Evolutionary conservation across 306 rosid species (phyloP), one percentile per base, ranked within the genome.

Genomic region (Quercus aquifolioides): DNA sequence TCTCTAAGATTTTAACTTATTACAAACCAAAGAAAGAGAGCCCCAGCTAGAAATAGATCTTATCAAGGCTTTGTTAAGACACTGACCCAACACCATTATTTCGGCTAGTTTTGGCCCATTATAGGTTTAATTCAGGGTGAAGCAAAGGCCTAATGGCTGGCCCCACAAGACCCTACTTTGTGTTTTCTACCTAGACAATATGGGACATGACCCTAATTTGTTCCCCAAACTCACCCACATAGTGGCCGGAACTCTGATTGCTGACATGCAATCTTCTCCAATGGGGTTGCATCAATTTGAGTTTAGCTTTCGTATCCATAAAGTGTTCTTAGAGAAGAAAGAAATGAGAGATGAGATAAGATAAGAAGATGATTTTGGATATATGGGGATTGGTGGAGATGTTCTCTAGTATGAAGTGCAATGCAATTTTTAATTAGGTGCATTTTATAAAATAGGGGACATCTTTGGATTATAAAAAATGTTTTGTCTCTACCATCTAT

Each of bases 261-360:
- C 62, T 86, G 75, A 75, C 58, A 76, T 55, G 83, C 83, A 84
- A 76, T 74, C 78, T 85, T 74, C 78, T 85, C 80, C 81, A 83
- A 69, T 55, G 31, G 75, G 79, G 28, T 69, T 63, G 75, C 71
- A 70, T 74, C 79, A 55, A 55, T 38, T 31, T 49, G 75, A 74
- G 58, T 49, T 19, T 35, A 58, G 60, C 15, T 41, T 65, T 75
- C 78, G 67, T 23, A 4, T 26, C 12, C 46, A 41, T 60, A 25
- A 60, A 21, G 54, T 60, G 6, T 76, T 74, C 71, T 78, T 26
- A 75, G 79, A 46, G 71, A 64, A 64, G 72, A 38, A n/a, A 46
- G 5, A 41, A 59, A 83, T 74, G 75, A 26, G 89, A 52, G 69
- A 83, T 74, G 75, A 26, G 89, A 88, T 83, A 88, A 77, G 85